Evolutionary conservation across 768 basidiomycete genomes (phyloP).

Genomic region (Hemileccinum rubropunctum): DNA sequence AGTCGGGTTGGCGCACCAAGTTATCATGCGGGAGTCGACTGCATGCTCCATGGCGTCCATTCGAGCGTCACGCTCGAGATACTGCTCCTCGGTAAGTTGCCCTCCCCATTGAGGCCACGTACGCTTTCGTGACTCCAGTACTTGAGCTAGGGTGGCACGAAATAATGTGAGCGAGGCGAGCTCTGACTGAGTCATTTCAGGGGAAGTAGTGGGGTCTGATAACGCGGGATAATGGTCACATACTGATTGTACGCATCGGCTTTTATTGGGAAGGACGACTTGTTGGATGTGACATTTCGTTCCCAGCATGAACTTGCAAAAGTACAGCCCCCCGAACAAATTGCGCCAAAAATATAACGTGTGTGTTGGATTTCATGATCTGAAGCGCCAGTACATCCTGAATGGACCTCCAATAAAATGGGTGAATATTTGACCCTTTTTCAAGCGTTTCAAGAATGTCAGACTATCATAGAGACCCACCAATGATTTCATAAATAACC

Average conservation of each 20-base stretch:
- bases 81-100: conserved; percentile 43
- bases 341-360: too few species aligned
- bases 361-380: too few species aligned
- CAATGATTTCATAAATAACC: too few species aligned
- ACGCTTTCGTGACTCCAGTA: conserved; percentile 38
- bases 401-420: too few species aligned
- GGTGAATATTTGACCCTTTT: too few species aligned
- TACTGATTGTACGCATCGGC: background rate
- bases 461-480: too few species aligned
- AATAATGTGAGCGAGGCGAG: conserved; percentile 40
- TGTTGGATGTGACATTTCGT: background rate
- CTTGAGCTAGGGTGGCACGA: conserved; percentile 47
- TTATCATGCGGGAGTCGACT: conserved; percentile 42
- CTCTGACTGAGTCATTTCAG: conserved; percentile 9
- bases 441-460: too few species aligned
- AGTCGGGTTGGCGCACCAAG: conserved; percentile 41
- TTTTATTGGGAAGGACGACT: too few species aligned
- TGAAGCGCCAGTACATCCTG: too few species aligned
- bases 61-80: conserved; percentile 39
- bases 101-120: conserved; percentile 43
- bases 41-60: conserved; percentile 45
- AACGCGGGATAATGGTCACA: background rate
- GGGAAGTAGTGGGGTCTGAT: background rate
- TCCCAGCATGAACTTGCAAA: too few species aligned
- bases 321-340: too few species aligned